These are phyloP conservation scores for Candida caryicola DNA, from an alignment of 805 yeast genomes.

Conservation along the genomic window DNA sequence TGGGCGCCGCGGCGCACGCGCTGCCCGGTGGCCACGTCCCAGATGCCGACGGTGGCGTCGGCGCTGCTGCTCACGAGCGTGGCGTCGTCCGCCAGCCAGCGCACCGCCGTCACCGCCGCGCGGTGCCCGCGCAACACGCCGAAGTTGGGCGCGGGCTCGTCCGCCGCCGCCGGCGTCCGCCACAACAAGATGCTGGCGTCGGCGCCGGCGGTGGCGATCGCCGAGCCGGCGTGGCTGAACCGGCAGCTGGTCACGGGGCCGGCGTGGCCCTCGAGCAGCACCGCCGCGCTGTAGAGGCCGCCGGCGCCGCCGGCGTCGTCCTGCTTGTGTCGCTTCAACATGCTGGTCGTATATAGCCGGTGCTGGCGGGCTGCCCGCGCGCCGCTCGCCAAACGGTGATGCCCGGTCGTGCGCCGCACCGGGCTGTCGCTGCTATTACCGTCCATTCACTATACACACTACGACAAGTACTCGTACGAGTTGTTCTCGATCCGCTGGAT, in stretches of 20 bases:
- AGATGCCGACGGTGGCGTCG: conserved; percentile 57
- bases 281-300: conserved; percentile 24
- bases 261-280: conserved; percentile 49
- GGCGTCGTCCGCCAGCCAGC: conserved; percentile 50
- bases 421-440: too few species aligned
- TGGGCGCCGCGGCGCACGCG: conserved; percentile 53
- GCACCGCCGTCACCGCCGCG: conserved; percentile 58
- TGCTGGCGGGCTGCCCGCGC: too few species aligned
- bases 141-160: conserved; percentile 32
- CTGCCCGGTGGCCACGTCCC: conserved; percentile 59
- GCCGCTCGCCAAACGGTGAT: too few species aligned
- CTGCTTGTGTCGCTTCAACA: background rate
- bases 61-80: conserved; percentile 53
- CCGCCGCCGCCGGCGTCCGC: conserved; percentile 34
- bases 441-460: conserved; percentile 4
- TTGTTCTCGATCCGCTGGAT: conserved; percentile 72
- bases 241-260: conserved; percentile 52
- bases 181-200: conserved; percentile 52
- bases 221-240: conserved; percentile 51
- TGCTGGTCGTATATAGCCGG: background rate
- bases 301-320: conserved; percentile 6
- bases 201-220: conserved; percentile 60
- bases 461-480: conserved; percentile 80
- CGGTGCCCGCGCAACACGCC: conserved; percentile 56
- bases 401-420: too few species aligned